Evolutionary conservation across 164 flowering plant species (phyloP).

Genomic region (Dillenia suffruticosa): DNA sequence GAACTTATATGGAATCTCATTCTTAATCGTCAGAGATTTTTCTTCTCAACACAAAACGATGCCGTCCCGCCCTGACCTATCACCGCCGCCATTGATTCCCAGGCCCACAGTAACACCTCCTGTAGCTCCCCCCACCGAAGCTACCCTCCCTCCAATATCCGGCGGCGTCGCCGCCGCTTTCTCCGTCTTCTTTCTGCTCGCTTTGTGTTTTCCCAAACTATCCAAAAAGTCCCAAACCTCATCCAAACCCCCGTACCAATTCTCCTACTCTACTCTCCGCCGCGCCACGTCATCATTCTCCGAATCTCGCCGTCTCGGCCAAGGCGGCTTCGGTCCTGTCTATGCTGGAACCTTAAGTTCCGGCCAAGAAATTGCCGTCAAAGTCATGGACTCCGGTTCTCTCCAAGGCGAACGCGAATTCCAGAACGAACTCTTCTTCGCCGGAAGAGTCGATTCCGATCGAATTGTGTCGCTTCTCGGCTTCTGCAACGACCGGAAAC

Average conservation of each 20-base stretch:
- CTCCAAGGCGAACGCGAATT: conserved; percentile 88
- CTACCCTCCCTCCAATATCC: conserved; percentile 8
- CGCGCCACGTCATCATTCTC: conserved; percentile 70
- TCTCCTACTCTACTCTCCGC: conserved; percentile 63
- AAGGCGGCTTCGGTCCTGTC: conserved; percentile 90
- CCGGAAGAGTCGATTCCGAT: conserved; percentile 32
- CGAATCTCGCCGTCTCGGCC: conserved; percentile 58
- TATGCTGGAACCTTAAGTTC: conserved; percentile 46
- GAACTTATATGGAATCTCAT: no score
- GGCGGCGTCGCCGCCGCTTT: conserved; percentile 30
- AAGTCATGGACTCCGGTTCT: conserved; percentile 71
- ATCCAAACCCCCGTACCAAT: conserved; percentile 50
- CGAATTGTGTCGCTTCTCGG: conserved; percentile 54
- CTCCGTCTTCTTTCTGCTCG: conserved; percentile 23
- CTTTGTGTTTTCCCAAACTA: conserved; percentile 38
- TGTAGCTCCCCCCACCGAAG: no score
- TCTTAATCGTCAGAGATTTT: no score
- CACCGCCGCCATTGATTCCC: no score
- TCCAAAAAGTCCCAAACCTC: conserved; percentile 52
- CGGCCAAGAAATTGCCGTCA: conserved; percentile 57
- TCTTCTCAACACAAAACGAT: no score
- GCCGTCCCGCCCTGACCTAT: no score
- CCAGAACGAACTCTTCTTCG: conserved; percentile 69
- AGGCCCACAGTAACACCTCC: no score
- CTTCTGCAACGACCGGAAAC: conserved; percentile 36